These are phyloP conservation scores for Pachysolen tannophilus DNA, from an alignment of 805 yeast genomes.

Conservation along the genomic window DNA sequence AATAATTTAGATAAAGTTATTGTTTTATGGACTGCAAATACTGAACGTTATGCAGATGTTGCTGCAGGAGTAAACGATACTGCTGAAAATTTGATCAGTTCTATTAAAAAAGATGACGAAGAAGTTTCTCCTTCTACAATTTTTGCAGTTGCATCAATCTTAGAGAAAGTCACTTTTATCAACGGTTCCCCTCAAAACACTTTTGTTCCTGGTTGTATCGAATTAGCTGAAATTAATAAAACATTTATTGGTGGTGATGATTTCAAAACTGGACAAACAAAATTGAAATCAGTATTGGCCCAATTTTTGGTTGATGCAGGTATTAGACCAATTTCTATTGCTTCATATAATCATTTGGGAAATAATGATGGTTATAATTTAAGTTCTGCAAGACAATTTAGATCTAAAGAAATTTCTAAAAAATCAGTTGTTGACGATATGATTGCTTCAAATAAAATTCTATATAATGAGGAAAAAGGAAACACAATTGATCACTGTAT, in stretches of 20 bases:
- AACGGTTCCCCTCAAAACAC: constrained; percentile 98
- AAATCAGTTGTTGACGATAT: constrained; percentile 91
- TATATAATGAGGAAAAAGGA: constrained; percentile 77
- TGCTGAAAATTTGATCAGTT: constrained; percentile 62
- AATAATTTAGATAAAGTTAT: constrained; percentile 80
- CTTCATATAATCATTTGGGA: constrained; percentile 94
- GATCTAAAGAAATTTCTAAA: constrained; percentile 92
- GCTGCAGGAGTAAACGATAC: constrained; percentile 81
- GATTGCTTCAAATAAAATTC: constrained; percentile 75
- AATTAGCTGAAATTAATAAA: constrained; percentile 71
- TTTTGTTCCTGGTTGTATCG: constrained; percentile 90
- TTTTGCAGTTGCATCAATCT: constrained; percentile 87
- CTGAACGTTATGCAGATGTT: constrained; percentile 84
- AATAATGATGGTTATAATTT: constrained; percentile 93
- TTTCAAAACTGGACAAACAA: constrained; percentile 95
- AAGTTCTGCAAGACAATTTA: constrained; percentile 87
- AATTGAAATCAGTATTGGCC: constrained; percentile 91
- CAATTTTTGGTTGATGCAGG: constrained; percentile 97
- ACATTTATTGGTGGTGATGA: constrained; percentile 94
- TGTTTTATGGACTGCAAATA: constrained; percentile 95
- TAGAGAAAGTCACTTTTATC: constrained; percentile 84
- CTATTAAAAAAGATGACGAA: constrained; percentile 71
- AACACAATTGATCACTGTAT: constrained; percentile 85
- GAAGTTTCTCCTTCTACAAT: constrained; percentile 92
- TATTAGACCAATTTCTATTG: constrained; percentile 88